Base-by-base conservation (phyloP, 345 rosid species). In the Geranium rotundifolium region DNA sequence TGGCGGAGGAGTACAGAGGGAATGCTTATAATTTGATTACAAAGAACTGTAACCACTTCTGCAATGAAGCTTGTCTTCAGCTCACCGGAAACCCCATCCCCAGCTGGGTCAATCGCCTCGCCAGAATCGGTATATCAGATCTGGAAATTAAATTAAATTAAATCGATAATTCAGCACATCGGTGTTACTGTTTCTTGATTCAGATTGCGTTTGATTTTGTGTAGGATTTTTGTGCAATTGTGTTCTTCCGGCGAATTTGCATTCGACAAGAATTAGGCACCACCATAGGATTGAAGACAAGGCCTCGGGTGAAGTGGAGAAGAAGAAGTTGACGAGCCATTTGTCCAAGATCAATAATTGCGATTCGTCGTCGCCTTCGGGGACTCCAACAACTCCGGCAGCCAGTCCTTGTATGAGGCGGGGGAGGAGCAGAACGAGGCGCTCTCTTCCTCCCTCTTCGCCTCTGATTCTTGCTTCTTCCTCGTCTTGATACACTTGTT, bases 31-130 rank as follows among this genome's bases (percentile, higher is more conserved):
- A 90, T 75, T 75, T 90, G 61, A 95, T 95, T 58, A 85, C 96
- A 58, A 95, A 90, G 78, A 95, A 90, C 69, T 95, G 97, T 68
- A 95, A 95, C 77, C 99, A 95, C 77, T 95, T 95, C 77, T 95
- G 97, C 79, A 82, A 95, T 9, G 93, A 84, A 56, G 92, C 88
- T 62, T 90, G 97, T 67, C 31, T 90, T 50, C 80, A 72, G 63
- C 71, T 95, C 50, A 79, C 96, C 3, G 92, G 89, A 27, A 95
- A 88, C 71, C 87, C 89, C 19, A 90, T 95, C 59, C 97, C 99
- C 5, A 85, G 79, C 56, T 90, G 97, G 99, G 91, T 95, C 68
- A 95, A 95, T 67, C 95, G 97, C 0, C 95, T 95, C 17, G 97
- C 99, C 1, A 75, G 92, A 86, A 90, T 93, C 18, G 99, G 99